These are phyloP conservation scores for Austroboletus niveus DNA, from an alignment of 1,284 basidiomycete species.

Conservation along the genomic window DNA sequence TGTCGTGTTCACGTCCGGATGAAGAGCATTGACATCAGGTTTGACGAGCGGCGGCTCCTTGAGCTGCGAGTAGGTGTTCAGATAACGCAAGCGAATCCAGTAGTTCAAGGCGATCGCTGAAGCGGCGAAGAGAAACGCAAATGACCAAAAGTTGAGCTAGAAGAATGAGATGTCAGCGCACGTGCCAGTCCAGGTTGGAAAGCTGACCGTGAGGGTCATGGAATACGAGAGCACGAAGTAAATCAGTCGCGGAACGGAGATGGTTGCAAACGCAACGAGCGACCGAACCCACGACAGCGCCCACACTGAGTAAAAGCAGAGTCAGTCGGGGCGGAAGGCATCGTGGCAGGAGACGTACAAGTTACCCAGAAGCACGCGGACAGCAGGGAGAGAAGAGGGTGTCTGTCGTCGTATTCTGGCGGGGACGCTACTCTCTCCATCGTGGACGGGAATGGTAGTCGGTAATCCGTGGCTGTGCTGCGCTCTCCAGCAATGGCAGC, in stretches of 20 bases:
- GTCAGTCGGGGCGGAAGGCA: conserved; percentile 1
- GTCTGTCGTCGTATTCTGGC: conserved; percentile 36
- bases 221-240: conserved; percentile 84
- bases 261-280: conserved; percentile 73
- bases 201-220: conserved; percentile 76
- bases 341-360: conserved; percentile 44
- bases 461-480: conserved; percentile 32
- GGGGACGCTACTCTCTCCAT: conserved; percentile 22
- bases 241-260: conserved; percentile 74
- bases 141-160: conserved; percentile 86
- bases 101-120: conserved; percentile 74
- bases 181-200: background rate
- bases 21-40: conserved; percentile 74
- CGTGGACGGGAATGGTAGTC: conserved; percentile 11
- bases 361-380: conserved; percentile 86
- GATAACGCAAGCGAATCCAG: conserved; percentile 80
- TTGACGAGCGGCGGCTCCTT: conserved; percentile 84
- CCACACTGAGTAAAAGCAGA: conserved; percentile 57
- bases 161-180: conserved; percentile 1
- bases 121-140: conserved; percentile 71
- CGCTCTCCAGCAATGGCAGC: conserved; percentile 27
- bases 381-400: conserved; percentile 62
- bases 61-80: conserved; percentile 75
- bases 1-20: conserved; percentile 80
- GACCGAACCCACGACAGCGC: conserved; percentile 72